Conservation (phyloP, 2,329 filamentous ascomycete species). For the Volutella citrinella region DNA sequence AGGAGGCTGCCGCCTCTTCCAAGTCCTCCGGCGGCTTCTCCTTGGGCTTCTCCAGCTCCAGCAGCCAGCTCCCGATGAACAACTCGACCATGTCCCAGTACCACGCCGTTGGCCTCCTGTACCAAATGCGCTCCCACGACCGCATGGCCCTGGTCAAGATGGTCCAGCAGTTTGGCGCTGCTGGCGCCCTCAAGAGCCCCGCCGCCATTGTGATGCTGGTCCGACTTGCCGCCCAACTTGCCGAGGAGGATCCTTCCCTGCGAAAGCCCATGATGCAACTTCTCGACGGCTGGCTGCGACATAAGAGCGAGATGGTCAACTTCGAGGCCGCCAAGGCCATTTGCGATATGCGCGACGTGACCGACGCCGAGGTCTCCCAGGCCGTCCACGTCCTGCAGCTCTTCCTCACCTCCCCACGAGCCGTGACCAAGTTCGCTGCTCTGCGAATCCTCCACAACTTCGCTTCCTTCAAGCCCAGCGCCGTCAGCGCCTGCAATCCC, state of each 20-base stretch:
- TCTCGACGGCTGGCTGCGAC: constrained; percentile 91
- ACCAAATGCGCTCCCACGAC: constrained; percentile 97
- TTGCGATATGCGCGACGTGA: constrained; percentile 89
- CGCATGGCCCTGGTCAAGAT: constrained; percentile 99
- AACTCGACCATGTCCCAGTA: constrained; percentile 98
- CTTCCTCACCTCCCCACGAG: constrained; percentile 91
- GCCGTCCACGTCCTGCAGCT: constrained; percentile 94
- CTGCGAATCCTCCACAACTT: constrained; percentile 96
- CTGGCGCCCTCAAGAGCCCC: constrained; percentile 91
- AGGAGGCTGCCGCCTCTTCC: constrained; percentile 86
- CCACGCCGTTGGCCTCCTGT: constrained; percentile 93
- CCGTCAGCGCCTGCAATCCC: constrained; percentile 90
- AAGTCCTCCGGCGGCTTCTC: constrained; percentile 91
- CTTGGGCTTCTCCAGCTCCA: constrained; percentile 83
- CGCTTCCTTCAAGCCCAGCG: constrained; percentile 91
- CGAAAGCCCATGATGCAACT: constrained; percentile 96
- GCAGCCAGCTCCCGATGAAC: constrained; percentile 72
- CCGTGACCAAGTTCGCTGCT: constrained; percentile 95
- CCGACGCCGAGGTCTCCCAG: constrained; percentile 85
- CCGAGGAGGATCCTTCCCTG: constrained; percentile 85
- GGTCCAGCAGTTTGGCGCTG: constrained; percentile 97
- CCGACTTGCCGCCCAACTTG: constrained; percentile 85
- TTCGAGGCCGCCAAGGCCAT: constrained; percentile 99
- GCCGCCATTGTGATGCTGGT: constrained; percentile 91
- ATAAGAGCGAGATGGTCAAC: constrained; percentile 99